A percentile compares a stretch with the other conserved stretches of the same genome.
Evolutionary conservation across 2,329 filamentous ascomycete species (phyloP).

Genomic region (Phoma sp.): DNA sequence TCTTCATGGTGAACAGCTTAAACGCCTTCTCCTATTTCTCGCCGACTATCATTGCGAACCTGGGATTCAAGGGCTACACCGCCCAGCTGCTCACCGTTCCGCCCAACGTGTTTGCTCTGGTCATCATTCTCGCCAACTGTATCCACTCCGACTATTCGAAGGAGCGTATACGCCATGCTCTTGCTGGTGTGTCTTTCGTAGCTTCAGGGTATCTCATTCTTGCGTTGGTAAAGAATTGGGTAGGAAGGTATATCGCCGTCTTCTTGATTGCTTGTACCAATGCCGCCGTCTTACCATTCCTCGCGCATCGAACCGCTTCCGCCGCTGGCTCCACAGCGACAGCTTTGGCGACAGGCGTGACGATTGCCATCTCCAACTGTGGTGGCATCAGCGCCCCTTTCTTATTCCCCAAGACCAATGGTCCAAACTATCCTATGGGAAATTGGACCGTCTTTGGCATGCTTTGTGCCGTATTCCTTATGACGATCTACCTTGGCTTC

Average conservation of each 20-base stretch:
- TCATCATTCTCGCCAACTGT: slow-evolving; percentile 48
- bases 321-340: slow-evolving; percentile 30
- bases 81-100: slow-evolving; percentile 72
- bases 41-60: slow-evolving; percentile 67
- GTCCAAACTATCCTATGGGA: slow-evolving; percentile 29
- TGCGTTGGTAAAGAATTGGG: slow-evolving; percentile 27
- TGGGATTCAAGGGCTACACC: slow-evolving; percentile 61
- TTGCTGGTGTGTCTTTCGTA: slow-evolving; percentile 23
- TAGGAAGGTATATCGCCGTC: slow-evolving; percentile 28
- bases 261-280: slow-evolving; percentile 32
- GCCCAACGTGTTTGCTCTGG: slow-evolving; percentile 66
- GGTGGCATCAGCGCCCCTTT: slow-evolving; percentile 31
- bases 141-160: slow-evolving; percentile 30
- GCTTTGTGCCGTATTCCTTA: slow-evolving; percentile 22
- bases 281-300: slow-evolving; percentile 28
- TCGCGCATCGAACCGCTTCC: slow-evolving; percentile 29
- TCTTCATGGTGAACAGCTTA: slow-evolving; percentile 53
- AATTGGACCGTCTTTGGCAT: slow-evolving; percentile 32
- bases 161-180: slow-evolving; percentile 28
- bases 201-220: slow-evolving; percentile 28
- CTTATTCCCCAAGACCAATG: slow-evolving; percentile 22
- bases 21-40: slow-evolving; percentile 55
- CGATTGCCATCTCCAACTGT: slow-evolving; percentile 29
- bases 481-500: slow-evolving; percentile 30
- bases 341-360: slow-evolving; percentile 29